Base-by-base conservation (phyloP, 345 rosid species). In the Populus euphratica region DNA sequence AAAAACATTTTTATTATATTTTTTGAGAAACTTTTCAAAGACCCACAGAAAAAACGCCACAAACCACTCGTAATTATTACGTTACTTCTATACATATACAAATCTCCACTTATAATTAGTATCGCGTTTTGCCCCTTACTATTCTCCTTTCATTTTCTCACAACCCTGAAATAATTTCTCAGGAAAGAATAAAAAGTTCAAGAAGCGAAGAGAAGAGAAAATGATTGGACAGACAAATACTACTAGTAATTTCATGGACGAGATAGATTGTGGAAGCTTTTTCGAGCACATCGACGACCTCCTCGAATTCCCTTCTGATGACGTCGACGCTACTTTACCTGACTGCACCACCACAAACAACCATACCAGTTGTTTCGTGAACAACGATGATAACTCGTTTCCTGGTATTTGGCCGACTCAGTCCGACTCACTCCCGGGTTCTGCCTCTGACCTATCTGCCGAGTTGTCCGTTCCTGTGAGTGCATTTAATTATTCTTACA, bases 281-380 rank as follows among this genome's bases (percentile, higher is more conserved):
- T 92, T 96, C 82, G 97, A 94, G 81, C 92, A 92, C 81, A 93
- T 96, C 77, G 99, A 96, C 65, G 97, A 96, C 80, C 79, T 95
- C 63, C 87, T 93, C 72, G 96, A 95, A 70, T 91, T 95, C 72
- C 94, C 99, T 72, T 73, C 79, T 78, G 97, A 89, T 65, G 98
- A 93, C 36, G 79, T 89, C 21, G 93, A 90, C 27, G 84, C 87
- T 68, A 67, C 83, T n/a, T 65, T 81, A 25, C 68, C 80, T 36
- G 84, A 76, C 77, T 43, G 56, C 77, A 25, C 77, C 64, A 41
- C 70, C 74, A 23, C 18, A 0, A 74, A 17, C 56, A n/a, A 41
- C 76, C 72, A 69, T 16, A 13, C 18, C 52, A 39, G 23, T 21
- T 18, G 70, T 38, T 31, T 67, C 47, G 8, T 27, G 8, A 27